Evolutionary conservation across 176 grass and related monocot genomes (phyloP).

Genomic region (Carex parvula): DNA sequence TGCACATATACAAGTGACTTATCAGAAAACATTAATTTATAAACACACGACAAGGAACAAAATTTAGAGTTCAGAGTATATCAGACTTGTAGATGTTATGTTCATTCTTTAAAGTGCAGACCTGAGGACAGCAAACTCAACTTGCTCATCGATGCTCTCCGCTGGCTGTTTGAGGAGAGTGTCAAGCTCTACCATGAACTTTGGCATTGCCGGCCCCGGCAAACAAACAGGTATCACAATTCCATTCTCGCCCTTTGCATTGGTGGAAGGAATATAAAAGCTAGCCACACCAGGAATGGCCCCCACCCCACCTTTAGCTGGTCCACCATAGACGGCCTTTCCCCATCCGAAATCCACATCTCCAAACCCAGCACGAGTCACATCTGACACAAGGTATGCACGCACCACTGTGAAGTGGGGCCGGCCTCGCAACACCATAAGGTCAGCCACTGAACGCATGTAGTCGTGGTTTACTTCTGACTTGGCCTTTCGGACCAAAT

Average conservation of each 20-base stretch:
- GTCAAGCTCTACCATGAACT: conserved; percentile 42
- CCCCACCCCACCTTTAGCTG: conserved; percentile 54
- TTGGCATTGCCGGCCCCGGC: conserved; percentile 57
- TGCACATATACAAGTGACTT: background rate
- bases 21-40: background rate
- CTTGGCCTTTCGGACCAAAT: conserved; percentile 63
- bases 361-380: conserved; percentile 51
- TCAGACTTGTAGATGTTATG: background rate
- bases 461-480: conserved; percentile 55
- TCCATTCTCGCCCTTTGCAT: conserved; percentile 54
- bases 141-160: background rate
- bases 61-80: background rate
- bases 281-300: conserved; percentile 64
- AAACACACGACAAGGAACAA: background rate
- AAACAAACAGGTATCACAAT: conserved; percentile 63
- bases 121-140: conserved; percentile 18
- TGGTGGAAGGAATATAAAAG: conserved; percentile 63
- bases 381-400: conserved; percentile 57
- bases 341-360: conserved; percentile 94
- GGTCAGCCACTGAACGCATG: conserved; percentile 54
- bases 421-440: conserved; percentile 53
- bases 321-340: conserved; percentile 55
- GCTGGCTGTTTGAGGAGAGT: conserved; percentile 36
- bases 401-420: conserved; percentile 74
- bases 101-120: conserved; percentile 45